These are phyloP conservation scores for Lagerstroemia speciosa DNA, from an alignment of 345 rosid genomes.

Conservation along the genomic window DNA sequence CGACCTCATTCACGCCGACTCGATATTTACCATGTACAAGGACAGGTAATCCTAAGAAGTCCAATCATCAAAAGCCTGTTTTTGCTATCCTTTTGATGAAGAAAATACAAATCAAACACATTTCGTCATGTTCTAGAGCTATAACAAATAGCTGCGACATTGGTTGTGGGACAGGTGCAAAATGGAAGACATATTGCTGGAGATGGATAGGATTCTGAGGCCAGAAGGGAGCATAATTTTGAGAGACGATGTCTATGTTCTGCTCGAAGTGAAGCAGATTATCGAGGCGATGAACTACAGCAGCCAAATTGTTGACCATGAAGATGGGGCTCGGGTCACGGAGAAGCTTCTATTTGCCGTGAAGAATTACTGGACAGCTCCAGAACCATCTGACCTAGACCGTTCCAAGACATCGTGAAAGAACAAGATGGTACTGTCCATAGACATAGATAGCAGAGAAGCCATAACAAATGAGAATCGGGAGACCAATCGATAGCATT, in stretches of 20 bases:
- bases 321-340: conserved; percentile 50
- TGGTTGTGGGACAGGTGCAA: conserved; percentile 31
- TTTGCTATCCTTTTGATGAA: not conserved
- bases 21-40: conserved; percentile 45
- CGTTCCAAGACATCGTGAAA: not conserved
- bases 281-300: conserved; percentile 44
- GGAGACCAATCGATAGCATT: not conserved
- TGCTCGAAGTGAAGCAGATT: conserved; percentile 47
- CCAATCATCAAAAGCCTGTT: not conserved
- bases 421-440: not conserved
- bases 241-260: conserved; percentile 47
- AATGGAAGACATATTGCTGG: conserved; percentile 43
- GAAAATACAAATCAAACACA: too few species aligned
- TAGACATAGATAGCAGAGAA: not conserved
- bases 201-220: conserved; percentile 62
- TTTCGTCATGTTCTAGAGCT: not conserved
- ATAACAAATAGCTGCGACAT: not conserved
- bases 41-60: conserved; percentile 24
- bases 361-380: conserved; percentile 43
- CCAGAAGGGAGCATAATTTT: conserved; percentile 59
- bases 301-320: conserved; percentile 47
- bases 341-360: conserved; percentile 60
- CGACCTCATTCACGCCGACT: conserved; percentile 57
- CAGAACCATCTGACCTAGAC: conserved; percentile 7
- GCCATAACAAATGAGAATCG: not conserved